phyloP scores from a whole-genome alignment of 805 yeast genomes.

The Starmerella scarabaei region DNA sequence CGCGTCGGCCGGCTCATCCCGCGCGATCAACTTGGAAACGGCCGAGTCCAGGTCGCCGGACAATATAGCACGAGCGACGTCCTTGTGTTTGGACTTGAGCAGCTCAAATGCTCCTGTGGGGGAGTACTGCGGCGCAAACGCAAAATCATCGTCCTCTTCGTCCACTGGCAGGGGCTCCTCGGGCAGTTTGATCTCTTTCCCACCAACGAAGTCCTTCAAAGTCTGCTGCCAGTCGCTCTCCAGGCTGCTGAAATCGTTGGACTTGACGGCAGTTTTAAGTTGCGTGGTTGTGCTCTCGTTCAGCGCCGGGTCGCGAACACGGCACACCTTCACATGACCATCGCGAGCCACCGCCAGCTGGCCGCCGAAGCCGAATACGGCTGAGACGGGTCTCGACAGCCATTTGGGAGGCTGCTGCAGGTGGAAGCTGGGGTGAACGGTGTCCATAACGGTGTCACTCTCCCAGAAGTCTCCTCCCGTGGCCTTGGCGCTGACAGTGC shows the following conservation, averaged over 20 bases:
- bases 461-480: conserved; percentile 79
- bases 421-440: conserved; percentile 47
- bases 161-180: conserved; percentile 3
- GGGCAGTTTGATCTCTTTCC: conserved; percentile 18
- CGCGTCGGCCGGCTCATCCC: conserved; percentile 62
- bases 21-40: conserved; percentile 49
- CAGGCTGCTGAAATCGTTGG: conserved; percentile 23
- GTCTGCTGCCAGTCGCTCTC: conserved; percentile 28
- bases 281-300: conserved; percentile 23
- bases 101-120: conserved; percentile 27
- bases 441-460: conserved; percentile 28
- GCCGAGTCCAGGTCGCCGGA: conserved; percentile 55
- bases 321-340: conserved; percentile 33
- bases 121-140: conserved; percentile 22
- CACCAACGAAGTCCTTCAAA: conserved; percentile 21
- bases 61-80: conserved; percentile 41
- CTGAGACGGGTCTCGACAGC: conserved; percentile 64
- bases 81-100: conserved; percentile 19
- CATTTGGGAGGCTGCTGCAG: conserved; percentile 78
- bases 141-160: conserved; percentile 33
- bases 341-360: conserved; percentile 44
- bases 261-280: conserved; percentile 45
- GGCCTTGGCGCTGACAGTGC: conserved; percentile 16
- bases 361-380: conserved; percentile 88
- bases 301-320: conserved; percentile 25